Evolutionary conservation across 768 basidiomycete genomes (phyloP), one percentile per base, ranked within the genome.

Genomic region (Hypsizygus marmoreus): DNA sequence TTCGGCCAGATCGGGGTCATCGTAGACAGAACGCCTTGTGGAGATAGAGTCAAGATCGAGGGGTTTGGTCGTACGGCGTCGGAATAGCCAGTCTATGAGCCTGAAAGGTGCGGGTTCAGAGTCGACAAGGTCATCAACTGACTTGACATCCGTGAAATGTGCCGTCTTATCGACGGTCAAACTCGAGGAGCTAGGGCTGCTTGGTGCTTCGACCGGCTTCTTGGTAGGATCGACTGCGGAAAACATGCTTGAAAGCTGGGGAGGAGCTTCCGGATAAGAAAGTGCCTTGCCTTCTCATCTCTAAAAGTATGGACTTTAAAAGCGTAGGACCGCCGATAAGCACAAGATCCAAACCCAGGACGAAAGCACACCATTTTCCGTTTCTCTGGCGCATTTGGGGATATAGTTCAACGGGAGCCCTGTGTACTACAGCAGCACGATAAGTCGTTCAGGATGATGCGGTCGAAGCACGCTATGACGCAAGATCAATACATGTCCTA

Each of bases 1-100:
- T 14, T 66, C 56, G 1, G 70, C 73, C 5, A 76, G 61, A 23
- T 66, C 54, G 10, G 75, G 73, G 46, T 82, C 75, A 37, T 81
- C 79, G 51, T 70, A 81, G 12, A 80, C 74, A 2, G 77, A 78
- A 4, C 74, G 71, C 22, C 65, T 70, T n/a, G 80, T 81, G 3
- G 77, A 67, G 36, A 68, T 70, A 11, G 73, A 56, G 40, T 75
- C 72, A 9, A 60, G 62, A 45, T 71, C 66, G 9, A 53, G 28
- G 2, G 54, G 47, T 6, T 53, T n/a, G n/a, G n/a, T 52, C 20
- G 44, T 35, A 12, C 58, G 48, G 16, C 63, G 64, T 22, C 60
- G 57, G 38, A 72, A 65, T 11, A 73, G 46, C 58, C 56, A 71
- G 47, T 65, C 53, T 34, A 62, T 59, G 28, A 70, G 59, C 40